A percentile compares a stretch with the other conserved stretches of the same genome.
phyloP scores from a whole-genome alignment of 768 basidiomycete genomes.

The Collybia mongolica region DNA sequence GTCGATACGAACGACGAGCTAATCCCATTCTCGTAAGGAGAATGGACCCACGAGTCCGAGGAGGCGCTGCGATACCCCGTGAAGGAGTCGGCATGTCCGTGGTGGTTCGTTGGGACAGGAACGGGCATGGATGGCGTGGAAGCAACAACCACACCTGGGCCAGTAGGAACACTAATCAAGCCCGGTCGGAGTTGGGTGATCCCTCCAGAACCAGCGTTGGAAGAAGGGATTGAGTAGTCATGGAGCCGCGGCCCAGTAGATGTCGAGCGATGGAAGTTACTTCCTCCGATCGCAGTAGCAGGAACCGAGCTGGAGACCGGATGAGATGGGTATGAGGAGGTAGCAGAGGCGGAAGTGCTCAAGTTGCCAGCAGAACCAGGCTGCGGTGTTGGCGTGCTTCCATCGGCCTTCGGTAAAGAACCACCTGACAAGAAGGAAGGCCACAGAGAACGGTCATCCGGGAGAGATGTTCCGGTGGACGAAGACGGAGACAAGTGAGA shows the following conservation, averaged over 20 bases:
- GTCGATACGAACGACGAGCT: slow-evolving; percentile 21
- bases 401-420: slow-evolving; percentile 52
- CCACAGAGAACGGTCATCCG: slow-evolving; percentile 94
- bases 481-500: slow-evolving; percentile 75
- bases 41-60: slow-evolving; percentile 30
- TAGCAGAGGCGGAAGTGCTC: slow-evolving; percentile 12
- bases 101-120: slow-evolving; percentile 22
- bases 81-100: slow-evolving; percentile 9
- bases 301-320: slow-evolving; percentile 57
- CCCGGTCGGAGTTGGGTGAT: slow-evolving; percentile 65
- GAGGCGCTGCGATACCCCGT: slow-evolving; percentile 23
- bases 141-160: slow-evolving; percentile 8
- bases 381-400: slow-evolving; percentile 7
- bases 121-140: slow-evolving; percentile 30
- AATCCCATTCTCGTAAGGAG: slow-evolving; percentile 17
- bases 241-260: slow-evolving; percentile 61
- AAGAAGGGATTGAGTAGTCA: slow-evolving; percentile 54
- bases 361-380: too few species aligned
- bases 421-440: slow-evolving; percentile 80
- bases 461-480: slow-evolving; percentile 70
- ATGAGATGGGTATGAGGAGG: slow-evolving; percentile 8
- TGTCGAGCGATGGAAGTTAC: slow-evolving; percentile 21
- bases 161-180: slow-evolving; percentile 37
- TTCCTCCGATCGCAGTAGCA: slow-evolving; percentile 12
- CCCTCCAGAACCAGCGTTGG: slow-evolving; percentile 29